Conservation (phyloP, 345 rosid genomes). For the Clarkia xantiana region DNA sequence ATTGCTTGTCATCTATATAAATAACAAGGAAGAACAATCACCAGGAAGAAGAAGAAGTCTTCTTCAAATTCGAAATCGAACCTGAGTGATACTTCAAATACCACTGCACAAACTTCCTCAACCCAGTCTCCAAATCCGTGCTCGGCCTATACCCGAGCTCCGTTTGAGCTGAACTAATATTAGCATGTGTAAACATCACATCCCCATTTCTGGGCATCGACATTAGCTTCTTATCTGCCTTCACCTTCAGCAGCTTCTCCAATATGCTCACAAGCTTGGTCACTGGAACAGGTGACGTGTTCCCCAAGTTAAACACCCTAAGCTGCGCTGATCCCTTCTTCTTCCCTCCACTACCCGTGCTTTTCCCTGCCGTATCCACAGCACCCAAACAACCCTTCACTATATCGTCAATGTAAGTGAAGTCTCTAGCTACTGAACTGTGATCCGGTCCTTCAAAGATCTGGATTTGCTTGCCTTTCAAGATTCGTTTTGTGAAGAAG, state of each 20-base stretch:
- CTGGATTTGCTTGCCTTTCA: slow-evolving; percentile 34
- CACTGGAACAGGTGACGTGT: slow-evolving; percentile 45
- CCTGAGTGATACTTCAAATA: slow-evolving; percentile 34
- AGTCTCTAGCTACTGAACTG: slow-evolving; percentile 55
- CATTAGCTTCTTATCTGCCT: slow-evolving; percentile 42
- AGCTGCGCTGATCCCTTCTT: slow-evolving; percentile 41
- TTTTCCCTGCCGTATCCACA: slow-evolving; percentile 51
- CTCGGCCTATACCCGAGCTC: slow-evolving; percentile 48
- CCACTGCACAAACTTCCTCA: slow-evolving; percentile 69
- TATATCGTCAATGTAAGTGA: slow-evolving; percentile 59
- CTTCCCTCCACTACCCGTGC: slow-evolving; percentile 64
- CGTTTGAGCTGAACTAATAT: slow-evolving; percentile 40
- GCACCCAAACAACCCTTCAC: slow-evolving; percentile 52
- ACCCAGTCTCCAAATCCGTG: slow-evolving; percentile 46
- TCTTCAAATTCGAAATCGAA: slow-evolving; percentile 15
- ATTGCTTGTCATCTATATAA: too few relatives aligned
- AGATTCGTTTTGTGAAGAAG: slow-evolving; percentile 47
- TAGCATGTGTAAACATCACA: slow-evolving; percentile 48
- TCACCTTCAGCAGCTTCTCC: slow-evolving; percentile 49
- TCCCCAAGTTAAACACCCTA: slow-evolving; percentile 52
- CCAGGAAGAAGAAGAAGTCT: slow-evolving; percentile 23
- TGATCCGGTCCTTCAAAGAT: slow-evolving; percentile 35
- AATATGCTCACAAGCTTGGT: slow-evolving; percentile 38
- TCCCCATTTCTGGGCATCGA: slow-evolving; percentile 62
- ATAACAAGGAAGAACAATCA: background rate